These are phyloP conservation scores for Lycium barbarum DNA, from an alignment of 257 asterid genomes.

Conservation along the genomic window DNA sequence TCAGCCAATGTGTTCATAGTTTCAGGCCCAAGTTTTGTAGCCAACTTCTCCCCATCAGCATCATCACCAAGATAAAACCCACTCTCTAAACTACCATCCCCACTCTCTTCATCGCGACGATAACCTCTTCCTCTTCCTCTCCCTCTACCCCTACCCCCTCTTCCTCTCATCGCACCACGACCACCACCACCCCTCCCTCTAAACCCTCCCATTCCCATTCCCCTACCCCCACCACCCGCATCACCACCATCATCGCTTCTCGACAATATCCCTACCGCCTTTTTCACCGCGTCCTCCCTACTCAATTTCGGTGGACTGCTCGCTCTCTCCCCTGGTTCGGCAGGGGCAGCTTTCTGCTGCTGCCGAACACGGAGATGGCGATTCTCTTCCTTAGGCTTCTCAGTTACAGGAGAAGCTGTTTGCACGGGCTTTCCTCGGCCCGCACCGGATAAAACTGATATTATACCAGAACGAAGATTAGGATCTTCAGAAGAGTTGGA, in stretches of 20 bases:
- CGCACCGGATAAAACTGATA: slow-evolving; percentile 48
- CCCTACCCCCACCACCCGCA: slow-evolving; percentile 27
- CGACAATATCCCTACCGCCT: slow-evolving; percentile 60
- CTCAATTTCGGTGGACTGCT: slow-evolving; percentile 46
- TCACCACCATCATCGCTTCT: slow-evolving; percentile 41
- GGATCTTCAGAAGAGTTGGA: slow-evolving; percentile 13
- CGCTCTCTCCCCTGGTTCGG: slow-evolving; percentile 26
- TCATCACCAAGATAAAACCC: slow-evolving; percentile 57
- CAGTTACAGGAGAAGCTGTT: slow-evolving; percentile 33
- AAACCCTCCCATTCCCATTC: slow-evolving; percentile 39
- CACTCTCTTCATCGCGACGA: slow-evolving; percentile 37
- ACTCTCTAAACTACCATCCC: slow-evolving; percentile 44
- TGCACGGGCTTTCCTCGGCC: slow-evolving; percentile 75
- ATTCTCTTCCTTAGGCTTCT: slow-evolving; percentile 53
- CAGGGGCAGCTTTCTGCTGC: slow-evolving; percentile 3
- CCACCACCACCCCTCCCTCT: slow-evolving; percentile 55
- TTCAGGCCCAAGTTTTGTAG: slow-evolving; percentile 75
- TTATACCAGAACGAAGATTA: slow-evolving; percentile 38
- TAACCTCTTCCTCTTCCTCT: slow-evolving; percentile 37
- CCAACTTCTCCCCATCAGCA: slow-evolving; percentile 66
- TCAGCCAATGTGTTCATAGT: slow-evolving; percentile 58
- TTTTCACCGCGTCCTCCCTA: slow-evolving; percentile 59
- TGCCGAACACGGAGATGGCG: slow-evolving; percentile 54
- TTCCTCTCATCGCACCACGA: slow-evolving; percentile 44
- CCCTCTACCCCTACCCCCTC: slow-evolving; percentile 38